phyloP scores from a whole-genome alignment of 2,329 filamentous ascomycete genomes.

The Trichophyton schoenleinii region DNA sequence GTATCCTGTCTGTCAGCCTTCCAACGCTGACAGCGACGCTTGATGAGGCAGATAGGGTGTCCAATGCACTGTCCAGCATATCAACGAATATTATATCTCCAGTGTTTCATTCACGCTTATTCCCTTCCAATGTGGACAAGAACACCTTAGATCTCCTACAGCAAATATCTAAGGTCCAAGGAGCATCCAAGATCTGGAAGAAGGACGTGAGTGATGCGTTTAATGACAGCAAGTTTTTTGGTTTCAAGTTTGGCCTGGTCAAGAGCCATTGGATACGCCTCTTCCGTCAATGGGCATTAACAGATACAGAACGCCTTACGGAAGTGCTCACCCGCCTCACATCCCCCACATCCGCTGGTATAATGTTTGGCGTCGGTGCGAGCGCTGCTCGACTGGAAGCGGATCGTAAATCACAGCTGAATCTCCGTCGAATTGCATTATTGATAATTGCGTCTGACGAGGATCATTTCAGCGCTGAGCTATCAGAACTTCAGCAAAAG shows the following conservation, averaged over 20 bases:
- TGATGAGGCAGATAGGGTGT: constrained; percentile 71
- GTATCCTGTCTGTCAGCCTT: constrained; percentile 65
- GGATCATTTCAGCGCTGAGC: constrained; percentile 68
- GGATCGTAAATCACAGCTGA: constrained; percentile 83
- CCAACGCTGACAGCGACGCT: constrained; percentile 72
- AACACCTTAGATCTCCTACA: constrained; percentile 61
- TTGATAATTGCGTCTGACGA: constrained; percentile 63
- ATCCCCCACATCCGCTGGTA: constrained; percentile 80
- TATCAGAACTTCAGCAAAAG: constrained; percentile 65
- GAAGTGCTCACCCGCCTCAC: constrained; percentile 69
- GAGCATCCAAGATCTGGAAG: constrained; percentile 79
- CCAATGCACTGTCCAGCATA: constrained; percentile 64
- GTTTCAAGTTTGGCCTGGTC: constrained; percentile 52
- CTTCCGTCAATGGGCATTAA: constrained; percentile 68
- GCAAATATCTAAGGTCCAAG: constrained; percentile 62
- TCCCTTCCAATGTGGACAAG: constrained; percentile 70
- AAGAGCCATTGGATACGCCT: constrained; percentile 68
- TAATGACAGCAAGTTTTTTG: constrained; percentile 77
- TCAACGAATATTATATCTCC: constrained; percentile 74
- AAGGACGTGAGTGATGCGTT: constrained; percentile 88
- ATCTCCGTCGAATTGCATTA: constrained; percentile 67
- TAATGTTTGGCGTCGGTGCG: constrained; percentile 96
- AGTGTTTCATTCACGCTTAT: constrained; percentile 67
- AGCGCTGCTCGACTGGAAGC: constrained; percentile 89
- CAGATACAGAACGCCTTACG: constrained; percentile 76